These are phyloP conservation scores for Micractinium conductrix DNA, from an alignment of 139 green algal genomes.

Conservation along the genomic window DNA sequence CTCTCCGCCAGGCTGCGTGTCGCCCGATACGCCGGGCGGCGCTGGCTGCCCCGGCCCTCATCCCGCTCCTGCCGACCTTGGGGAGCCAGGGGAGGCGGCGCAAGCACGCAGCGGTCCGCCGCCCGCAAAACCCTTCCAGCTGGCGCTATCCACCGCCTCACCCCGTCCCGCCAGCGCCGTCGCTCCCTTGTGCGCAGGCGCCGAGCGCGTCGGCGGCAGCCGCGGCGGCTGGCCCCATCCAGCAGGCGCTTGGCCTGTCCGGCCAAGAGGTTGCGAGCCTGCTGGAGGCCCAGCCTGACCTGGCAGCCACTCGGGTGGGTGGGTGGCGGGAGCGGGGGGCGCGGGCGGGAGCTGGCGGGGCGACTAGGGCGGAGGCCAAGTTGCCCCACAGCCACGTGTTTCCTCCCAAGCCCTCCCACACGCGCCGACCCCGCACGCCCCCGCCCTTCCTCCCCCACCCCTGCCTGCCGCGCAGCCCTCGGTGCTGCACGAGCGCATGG, in stretches of 20 bases:
- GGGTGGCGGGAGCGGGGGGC: neutral
- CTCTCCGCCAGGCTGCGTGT: no score
- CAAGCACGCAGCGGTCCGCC: neutral
- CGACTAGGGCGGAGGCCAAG: neutral
- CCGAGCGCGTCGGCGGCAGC: neutral
- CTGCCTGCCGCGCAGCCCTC: neutral
- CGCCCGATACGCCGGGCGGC: no score
- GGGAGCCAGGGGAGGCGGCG: neutral
- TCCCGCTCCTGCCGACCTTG: no score
- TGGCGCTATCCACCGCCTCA: no score
- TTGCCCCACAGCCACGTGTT: neutral
- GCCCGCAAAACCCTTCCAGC: neutral
- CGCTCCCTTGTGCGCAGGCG: neutral
- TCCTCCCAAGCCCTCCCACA: no score
- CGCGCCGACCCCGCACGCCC: neutral
- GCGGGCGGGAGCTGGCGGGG: neutral
- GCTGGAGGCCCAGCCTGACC: neutral
- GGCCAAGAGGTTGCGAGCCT: neutral
- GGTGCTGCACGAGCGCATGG: constrained; percentile 2
- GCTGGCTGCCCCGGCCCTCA: no score
- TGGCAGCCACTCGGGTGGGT: neutral
- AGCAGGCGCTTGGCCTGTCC: neutral
- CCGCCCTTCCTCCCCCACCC: neutral
- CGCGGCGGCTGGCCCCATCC: neutral
- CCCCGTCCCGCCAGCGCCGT: neutral